Percentiles rank a stretch among this genome's conserved stretches.
Conservation (phyloP, 176 grass and related monocot genomes). For the Eleusine coracana region DNA sequence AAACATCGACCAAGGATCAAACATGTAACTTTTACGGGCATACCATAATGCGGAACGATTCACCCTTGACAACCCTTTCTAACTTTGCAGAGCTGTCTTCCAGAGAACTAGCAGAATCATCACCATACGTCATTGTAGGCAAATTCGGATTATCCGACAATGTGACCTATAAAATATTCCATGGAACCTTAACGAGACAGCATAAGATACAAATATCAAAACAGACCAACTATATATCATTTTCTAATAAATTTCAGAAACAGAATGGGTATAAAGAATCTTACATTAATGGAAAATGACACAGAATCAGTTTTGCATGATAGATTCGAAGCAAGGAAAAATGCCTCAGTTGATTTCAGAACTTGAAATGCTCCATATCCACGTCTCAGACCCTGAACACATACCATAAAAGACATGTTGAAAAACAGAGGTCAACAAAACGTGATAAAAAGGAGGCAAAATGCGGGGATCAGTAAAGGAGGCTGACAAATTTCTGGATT, state of each 20-base stretch:
- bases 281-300: constrained; percentile 80
- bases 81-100: constrained; percentile 39
- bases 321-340: constrained; percentile 64
- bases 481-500: neutral
- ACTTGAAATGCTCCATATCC: constrained; percentile 75
- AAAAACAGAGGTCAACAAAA: constrained; percentile 18
- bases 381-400: constrained; percentile 62
- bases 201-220: neutral
- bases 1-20: neutral
- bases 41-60: constrained; percentile 72
- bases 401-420: constrained; percentile 27
- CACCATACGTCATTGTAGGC: constrained; percentile 32
- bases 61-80: constrained; percentile 29
- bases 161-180: constrained; percentile 59
- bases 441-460: neutral
- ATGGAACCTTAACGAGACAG: constrained; percentile 17
- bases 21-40: constrained; percentile 6
- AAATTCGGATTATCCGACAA: constrained; percentile 63
- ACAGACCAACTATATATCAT: neutral
- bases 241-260: constrained; percentile 1
- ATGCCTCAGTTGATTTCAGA: constrained; percentile 72
- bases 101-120: constrained; percentile 27
- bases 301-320: constrained; percentile 67
- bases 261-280: constrained; percentile 19
- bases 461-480: neutral